Evolutionary conservation across 768 basidiomycete genomes (phyloP), one percentile per base, ranked within the genome.

Genomic region (Boletales sp.): DNA sequence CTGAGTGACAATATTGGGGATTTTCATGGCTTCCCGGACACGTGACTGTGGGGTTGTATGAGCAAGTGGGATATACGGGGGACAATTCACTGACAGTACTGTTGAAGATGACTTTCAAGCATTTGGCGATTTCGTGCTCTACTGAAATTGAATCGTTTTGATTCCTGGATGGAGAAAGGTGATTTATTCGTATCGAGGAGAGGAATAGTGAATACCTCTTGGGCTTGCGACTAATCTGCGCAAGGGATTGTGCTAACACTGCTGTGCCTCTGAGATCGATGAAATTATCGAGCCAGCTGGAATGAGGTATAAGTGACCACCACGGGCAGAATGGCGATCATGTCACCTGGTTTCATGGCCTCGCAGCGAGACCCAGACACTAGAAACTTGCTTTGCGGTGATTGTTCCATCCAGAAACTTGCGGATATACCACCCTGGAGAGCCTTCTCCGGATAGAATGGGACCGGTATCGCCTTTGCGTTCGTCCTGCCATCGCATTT

Each of bases 391-490:
- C 68, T 90, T 89, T 37, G 83, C 70, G 1, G 86, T 93, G 44
- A 96, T 83, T 2, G 87, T 87, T 51, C 83, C 82, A 62, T 94
- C 88, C 62, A 97, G 74, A 64, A 96, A 91, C 68, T 86, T 91
- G 67, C 85, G 82, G 56, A 98, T 82, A 64, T 93, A 97, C 87
- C 88, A 96, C 65, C 96, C 89, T 2, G 94, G 93, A 9, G 87
- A 82, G 54, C 87, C 85, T 48, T 83, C 80, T 18, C 80, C 68
- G 18, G 81, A 76, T 18, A 76, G 66, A 7, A 71, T 68, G 8
- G 80, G 80, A 7, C 84, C 82, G 4, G 74, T 63, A 54, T 87
- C 86, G 7, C 71, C 72, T 60, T 83, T 77, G 60, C 79, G 82
- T 58, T 85, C 84, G 41, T 86, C 83, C 57, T 80, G 82, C 85